Conservation (phyloP, 2,329 filamentous ascomycete genomes). For the Tolypocladium endophyticum region DNA sequence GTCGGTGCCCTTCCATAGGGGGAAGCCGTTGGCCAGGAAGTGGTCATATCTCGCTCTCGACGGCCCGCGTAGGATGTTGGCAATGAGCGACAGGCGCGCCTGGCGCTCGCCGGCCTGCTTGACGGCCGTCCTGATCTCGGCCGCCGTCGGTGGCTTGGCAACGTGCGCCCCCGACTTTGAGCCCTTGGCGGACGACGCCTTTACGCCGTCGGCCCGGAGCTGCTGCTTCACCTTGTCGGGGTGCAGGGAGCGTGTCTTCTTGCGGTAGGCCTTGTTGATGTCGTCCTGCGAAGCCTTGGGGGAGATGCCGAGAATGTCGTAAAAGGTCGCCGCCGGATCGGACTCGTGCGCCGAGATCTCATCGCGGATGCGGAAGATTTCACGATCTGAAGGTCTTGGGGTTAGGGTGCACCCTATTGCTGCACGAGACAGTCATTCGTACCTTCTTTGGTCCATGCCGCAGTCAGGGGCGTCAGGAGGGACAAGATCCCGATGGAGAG, state of each 20-base stretch:
- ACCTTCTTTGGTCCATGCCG: constrained; percentile 85
- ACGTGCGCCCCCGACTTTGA: constrained; percentile 54
- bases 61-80: constrained; percentile 73
- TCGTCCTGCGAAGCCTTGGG: constrained; percentile 70
- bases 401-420: background rate
- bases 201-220: constrained; percentile 60
- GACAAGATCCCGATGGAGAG: constrained; percentile 60
- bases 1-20: constrained; percentile 90
- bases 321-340: constrained; percentile 75
- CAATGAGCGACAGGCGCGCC: constrained; percentile 73
- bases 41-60: constrained; percentile 85
- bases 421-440: constrained; percentile 27
- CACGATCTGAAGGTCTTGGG: constrained; percentile 59
- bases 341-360: constrained; percentile 71
- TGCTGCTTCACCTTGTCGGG: constrained; percentile 91
- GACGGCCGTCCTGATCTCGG: constrained; percentile 66
- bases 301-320: constrained; percentile 78
- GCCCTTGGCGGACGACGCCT: constrained; percentile 34
- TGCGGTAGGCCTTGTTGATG: constrained; percentile 88
- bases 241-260: constrained; percentile 72
- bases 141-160: constrained; percentile 59
- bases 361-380: constrained; percentile 93
- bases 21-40: constrained; percentile 88
- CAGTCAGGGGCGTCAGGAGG: constrained; percentile 54
- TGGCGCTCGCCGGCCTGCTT: constrained; percentile 78